Percentiles rank a stretch among this genome's conserved stretches.
Evolutionary conservation across 2,329 filamentous ascomycete species (phyloP).

Genomic region (Orbilia blumenaviensis): DNA sequence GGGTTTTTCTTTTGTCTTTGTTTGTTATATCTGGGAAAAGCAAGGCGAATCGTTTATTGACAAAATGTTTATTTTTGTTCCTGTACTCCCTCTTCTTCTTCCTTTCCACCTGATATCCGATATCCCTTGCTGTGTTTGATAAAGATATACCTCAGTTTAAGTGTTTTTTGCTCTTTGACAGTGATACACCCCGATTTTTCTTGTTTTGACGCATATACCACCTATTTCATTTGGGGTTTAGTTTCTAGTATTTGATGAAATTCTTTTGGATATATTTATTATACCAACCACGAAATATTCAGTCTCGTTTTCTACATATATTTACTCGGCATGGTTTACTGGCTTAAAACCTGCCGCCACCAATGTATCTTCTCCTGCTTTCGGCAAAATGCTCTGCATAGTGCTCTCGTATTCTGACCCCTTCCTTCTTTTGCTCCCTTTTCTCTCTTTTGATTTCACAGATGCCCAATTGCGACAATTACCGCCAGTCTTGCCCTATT

Average conservation of each 20-base stretch:
- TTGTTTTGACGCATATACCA: constrained; percentile 23
- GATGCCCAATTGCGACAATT: background rate
- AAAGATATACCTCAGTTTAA: constrained; percentile 51
- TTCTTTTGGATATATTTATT: constrained; percentile 38
- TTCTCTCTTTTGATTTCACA: background rate
- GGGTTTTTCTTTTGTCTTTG: constrained; percentile 41
- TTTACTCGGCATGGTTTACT: background rate
- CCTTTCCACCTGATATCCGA: constrained; percentile 39
- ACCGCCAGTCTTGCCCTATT: constrained; percentile 14
- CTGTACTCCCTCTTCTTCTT: constrained; percentile 37
- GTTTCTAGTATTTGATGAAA: constrained; percentile 16
- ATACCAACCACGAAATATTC: constrained; percentile 45
- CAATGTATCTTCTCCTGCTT: background rate
- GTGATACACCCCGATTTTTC: constrained; percentile 44
- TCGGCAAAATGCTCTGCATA: background rate
- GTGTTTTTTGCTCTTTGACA: constrained; percentile 33
- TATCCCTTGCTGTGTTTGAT: constrained; percentile 37
- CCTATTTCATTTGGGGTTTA: constrained; percentile 18
- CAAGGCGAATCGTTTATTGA: constrained; percentile 44
- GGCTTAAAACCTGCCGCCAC: background rate
- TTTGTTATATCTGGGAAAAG: constrained; percentile 44
- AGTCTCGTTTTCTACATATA: background rate
- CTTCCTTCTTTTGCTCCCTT: constrained; percentile 10
- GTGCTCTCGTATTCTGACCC: background rate
- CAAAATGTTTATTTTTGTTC: constrained; percentile 52